These are phyloP conservation scores for Chaetomium olivaceum DNA, from an alignment of 2,329 filamentous ascomycete species.

Conservation along the genomic window DNA sequence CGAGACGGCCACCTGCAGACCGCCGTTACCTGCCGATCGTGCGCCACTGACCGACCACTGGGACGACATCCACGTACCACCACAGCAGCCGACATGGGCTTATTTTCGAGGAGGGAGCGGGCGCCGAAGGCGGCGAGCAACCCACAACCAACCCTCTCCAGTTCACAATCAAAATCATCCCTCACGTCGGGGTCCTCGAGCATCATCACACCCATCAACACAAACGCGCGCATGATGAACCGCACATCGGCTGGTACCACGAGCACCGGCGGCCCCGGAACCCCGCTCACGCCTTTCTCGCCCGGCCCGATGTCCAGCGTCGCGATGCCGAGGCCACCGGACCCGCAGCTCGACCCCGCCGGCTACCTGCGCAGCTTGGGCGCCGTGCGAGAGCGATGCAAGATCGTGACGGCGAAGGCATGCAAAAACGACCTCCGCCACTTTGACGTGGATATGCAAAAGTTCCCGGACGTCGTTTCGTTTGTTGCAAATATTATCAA, in stretches of 20 bases:
- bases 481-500: conserved; percentile 96
- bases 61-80: conserved; percentile 16
- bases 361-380: conserved; percentile 89
- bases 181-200: conserved; percentile 54
- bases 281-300: conserved; percentile 55
- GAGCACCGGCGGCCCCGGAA: conserved; percentile 43
- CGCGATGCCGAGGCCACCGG: conserved; percentile 78
- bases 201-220: conserved; percentile 43
- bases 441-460: conserved; percentile 84
- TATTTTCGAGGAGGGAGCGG: conserved; percentile 59
- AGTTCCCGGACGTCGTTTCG: conserved; percentile 78
- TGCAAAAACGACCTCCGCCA: conserved; percentile 75
- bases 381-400: conserved; percentile 78
- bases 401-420: conserved; percentile 73
- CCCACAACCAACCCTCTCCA: conserved; percentile 42
- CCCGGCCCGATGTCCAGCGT: conserved; percentile 50
- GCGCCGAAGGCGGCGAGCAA: conserved; percentile 42
- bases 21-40: conserved; percentile 25
- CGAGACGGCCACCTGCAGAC: conserved; percentile 24
- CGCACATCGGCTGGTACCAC: conserved; percentile 54
- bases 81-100: conserved; percentile 47
- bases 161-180: conserved; percentile 52
- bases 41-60: conserved; percentile 19
- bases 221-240: conserved; percentile 45
- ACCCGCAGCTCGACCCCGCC: conserved; percentile 83